Evolutionary conservation across 192 early-diverging fungal genomes (phyloP), one percentile per base, ranked within the genome.

Genomic region (Coemansia sp.): DNA sequence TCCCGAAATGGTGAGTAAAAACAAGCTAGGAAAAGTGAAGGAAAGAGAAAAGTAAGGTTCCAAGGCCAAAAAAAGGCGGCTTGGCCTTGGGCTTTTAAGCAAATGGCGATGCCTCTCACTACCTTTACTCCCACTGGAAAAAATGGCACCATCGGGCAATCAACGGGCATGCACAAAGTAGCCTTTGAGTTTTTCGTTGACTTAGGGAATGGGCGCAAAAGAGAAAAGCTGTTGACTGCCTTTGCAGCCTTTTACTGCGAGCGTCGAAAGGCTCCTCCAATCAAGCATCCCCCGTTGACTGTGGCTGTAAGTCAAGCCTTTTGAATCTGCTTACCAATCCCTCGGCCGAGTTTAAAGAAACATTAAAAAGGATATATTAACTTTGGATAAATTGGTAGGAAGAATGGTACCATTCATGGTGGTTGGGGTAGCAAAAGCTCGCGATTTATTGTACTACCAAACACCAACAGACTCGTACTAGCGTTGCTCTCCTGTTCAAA

Each of bases 401-500:
- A 11, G 42, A 43, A 8, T 47, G 46, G 3, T n/a, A 47, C 46
- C 24, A 24, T 24, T 24, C 24, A 24, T 24, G 24, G 24, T 24
- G 24, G 24, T 24, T 24, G 24, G 24, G 24, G 24, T 24, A n/a
- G 46, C 46, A 47, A 47, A 15, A 47, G 18, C 46, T 47, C 16
- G 33, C 29, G 29, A 33, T 57, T 31, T 57, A 57, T 57, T 57
- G 54, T 13, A 4, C 29, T 5, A 29, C 54, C 20, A 29, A 33
- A 57, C 20, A 33, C 13, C 54, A 57, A 33, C 29, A 3, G 29
- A 57, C 29, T 9, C 2, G 29, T 33, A 33, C 29, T 9, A 57
- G 12, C 4, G 29, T 6, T 57, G 54, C 4, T 29, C 20, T 10
- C 5, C 1, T 33, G 27, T 5, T 57, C 54, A 94, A 67, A 94